Evolutionary conservation across 1,139 yeast species (phyloP).

Genomic region (Blastobotrys apis): DNA sequence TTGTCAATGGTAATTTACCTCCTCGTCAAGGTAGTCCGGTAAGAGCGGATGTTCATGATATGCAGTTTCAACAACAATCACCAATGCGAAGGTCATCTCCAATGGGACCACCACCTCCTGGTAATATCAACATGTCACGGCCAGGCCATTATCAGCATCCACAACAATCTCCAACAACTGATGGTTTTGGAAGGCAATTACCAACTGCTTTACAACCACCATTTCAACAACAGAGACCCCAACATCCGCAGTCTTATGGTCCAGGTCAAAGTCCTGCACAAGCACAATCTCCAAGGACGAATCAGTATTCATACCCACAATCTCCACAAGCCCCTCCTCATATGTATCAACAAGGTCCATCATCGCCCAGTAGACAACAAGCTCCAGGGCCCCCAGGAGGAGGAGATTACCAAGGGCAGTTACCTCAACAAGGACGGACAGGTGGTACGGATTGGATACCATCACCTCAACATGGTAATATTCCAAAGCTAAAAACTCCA

Average conservation of each 20-base stretch:
- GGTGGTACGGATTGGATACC: constrained; percentile 10
- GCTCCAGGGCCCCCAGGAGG: too few species aligned
- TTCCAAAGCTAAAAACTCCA: constrained; percentile 13
- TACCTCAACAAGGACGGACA: constrained; percentile 11
- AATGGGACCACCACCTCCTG: constrained; percentile 2
- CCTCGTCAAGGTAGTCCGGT: neutral
- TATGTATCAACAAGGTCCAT: too few species aligned
- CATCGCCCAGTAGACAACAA: too few species aligned
- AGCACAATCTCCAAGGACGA: too few species aligned
- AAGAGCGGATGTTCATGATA: constrained; percentile 1
- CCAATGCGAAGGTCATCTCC: constrained; percentile 12
- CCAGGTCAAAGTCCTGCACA: neutral
- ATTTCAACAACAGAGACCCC: constrained; percentile 1
- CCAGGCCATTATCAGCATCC: neutral
- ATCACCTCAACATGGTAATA: constrained; percentile 4
- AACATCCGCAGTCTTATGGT: neutral
- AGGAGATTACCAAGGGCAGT: neutral
- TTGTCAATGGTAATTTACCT: neutral
- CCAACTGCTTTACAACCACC: constrained; percentile 6
- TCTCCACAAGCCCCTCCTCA: too few species aligned
- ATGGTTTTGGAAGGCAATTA: neutral
- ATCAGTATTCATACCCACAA: too few species aligned
- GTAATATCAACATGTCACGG: too few species aligned
- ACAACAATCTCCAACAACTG: neutral
- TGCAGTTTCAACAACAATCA: constrained; percentile 13